phyloP scores from a whole-genome alignment of 257 asterid genomes.

The Paulownia fortunei region DNA sequence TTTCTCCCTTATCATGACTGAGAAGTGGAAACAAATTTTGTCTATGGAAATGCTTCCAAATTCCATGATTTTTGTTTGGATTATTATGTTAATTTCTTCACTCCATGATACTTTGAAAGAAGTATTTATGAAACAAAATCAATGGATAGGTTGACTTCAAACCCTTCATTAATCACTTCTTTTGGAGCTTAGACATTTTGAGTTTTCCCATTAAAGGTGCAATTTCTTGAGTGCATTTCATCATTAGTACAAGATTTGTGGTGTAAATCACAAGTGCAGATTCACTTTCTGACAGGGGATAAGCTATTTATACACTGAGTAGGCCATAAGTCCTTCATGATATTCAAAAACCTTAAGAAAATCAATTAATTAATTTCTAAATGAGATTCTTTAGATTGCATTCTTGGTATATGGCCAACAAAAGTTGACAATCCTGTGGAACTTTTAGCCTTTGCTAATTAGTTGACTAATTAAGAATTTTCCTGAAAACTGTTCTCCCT shows the following conservation, averaged over 20 bases:
- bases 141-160: conserved; percentile 34
- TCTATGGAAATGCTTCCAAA: background rate
- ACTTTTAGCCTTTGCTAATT: background rate
- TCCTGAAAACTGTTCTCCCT: background rate
- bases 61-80: background rate
- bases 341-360: background rate
- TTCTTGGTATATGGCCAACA: background rate
- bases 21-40: background rate
- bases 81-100: background rate
- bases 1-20: background rate
- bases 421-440: background rate
- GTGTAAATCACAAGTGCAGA: background rate
- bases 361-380: background rate
- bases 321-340: background rate
- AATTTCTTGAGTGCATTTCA: conserved; percentile 1
- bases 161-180: conserved; percentile 5
- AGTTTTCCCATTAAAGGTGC: background rate
- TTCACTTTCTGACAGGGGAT: conserved; percentile 8
- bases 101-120: background rate
- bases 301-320: background rate
- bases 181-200: background rate
- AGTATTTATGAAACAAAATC: background rate
- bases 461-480: conserved; percentile 10
- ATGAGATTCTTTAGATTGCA: background rate
- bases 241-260: background rate